phyloP scores from a whole-genome alignment of 2,329 filamentous ascomycete genomes.

The Epicoccum sorghinum region DNA sequence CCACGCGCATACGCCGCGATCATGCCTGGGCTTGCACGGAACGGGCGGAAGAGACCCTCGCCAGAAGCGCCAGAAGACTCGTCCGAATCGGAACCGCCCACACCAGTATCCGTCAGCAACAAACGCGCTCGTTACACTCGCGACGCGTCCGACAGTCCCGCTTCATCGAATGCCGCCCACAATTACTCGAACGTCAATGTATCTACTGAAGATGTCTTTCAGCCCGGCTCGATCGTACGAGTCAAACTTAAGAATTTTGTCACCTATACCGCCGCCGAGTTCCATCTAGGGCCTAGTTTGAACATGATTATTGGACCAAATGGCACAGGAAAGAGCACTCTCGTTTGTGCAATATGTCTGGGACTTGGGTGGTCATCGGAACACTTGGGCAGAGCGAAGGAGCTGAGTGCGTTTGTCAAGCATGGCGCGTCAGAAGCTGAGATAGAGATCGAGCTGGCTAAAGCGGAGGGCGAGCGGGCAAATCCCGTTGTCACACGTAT shows the following conservation, averaged over 20 bases:
- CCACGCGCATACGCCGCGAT: conserved; percentile 5
- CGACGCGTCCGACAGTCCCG: conserved; percentile 37
- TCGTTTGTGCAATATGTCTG: conserved; percentile 95
- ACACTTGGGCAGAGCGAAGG: conserved; percentile 83
- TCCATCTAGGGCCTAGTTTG: conserved; percentile 85
- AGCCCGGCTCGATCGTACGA: conserved; percentile 85
- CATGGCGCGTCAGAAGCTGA: conserved; percentile 77
- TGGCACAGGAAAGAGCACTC: conserved; percentile 94
- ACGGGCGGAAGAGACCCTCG: conserved; percentile 32
- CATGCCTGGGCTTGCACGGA: conserved; percentile 37
- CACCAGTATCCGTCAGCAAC: conserved; percentile 28
- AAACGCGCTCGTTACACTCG: conserved; percentile 41
- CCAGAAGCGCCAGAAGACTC: conserved; percentile 26
- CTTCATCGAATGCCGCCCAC: conserved; percentile 7
- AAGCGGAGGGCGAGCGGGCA: conserved; percentile 57
- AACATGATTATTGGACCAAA: conserved; percentile 99
- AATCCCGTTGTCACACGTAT: conserved; percentile 78
- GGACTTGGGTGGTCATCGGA: conserved; percentile 75
- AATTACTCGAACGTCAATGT: conserved; percentile 12
- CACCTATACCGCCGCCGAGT: conserved; percentile 91
- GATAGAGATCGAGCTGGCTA: conserved; percentile 90
- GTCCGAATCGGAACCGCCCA: conserved; percentile 26
- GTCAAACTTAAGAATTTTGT: conserved; percentile 90
- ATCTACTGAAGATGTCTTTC: conserved; percentile 29
- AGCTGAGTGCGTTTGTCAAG: conserved; percentile 90